These are phyloP conservation scores for Penicillium psychrosexuale DNA, from an alignment of 2,329 filamentous ascomycete species.

Conservation along the genomic window DNA sequence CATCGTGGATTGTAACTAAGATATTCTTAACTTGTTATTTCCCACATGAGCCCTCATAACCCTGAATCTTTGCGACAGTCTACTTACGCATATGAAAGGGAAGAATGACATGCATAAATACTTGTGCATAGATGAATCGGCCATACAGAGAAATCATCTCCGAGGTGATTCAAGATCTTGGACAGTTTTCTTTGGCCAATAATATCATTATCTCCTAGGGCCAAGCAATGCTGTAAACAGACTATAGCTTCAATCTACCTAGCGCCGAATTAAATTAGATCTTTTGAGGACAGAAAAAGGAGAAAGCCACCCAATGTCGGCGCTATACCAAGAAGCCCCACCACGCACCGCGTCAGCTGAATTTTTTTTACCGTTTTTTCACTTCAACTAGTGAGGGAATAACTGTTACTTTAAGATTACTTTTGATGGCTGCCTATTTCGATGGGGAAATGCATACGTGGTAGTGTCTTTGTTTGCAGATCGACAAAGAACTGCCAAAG, in stretches of 20 bases:
- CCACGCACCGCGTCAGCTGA: conserved; percentile 17
- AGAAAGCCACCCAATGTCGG: conserved; percentile 15
- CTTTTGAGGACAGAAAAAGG: neutral
- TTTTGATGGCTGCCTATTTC: neutral
- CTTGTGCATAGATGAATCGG: neutral
- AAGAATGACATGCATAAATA: neutral
- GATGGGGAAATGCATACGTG: neutral
- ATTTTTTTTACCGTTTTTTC: neutral
- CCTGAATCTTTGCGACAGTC: no score
- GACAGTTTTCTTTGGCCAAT: neutral
- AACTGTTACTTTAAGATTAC: no score
- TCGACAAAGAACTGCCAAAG: conserved; percentile 1
- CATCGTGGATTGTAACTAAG: neutral
- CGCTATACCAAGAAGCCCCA: conserved; percentile 20
- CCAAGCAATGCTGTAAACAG: neutral
- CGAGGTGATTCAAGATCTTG: neutral
- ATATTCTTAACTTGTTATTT: neutral
- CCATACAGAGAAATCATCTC: neutral
- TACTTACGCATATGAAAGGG: no score
- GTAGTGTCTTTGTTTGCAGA: neutral
- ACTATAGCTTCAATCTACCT: neutral
- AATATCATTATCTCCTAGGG: neutral
- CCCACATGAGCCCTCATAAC: no score
- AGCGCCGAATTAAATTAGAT: neutral
- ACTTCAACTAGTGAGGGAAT: neutral